These are phyloP conservation scores for Lactifluus hygrophoroides DNA, from an alignment of 768 basidiomycete genomes.

Conservation along the genomic window DNA sequence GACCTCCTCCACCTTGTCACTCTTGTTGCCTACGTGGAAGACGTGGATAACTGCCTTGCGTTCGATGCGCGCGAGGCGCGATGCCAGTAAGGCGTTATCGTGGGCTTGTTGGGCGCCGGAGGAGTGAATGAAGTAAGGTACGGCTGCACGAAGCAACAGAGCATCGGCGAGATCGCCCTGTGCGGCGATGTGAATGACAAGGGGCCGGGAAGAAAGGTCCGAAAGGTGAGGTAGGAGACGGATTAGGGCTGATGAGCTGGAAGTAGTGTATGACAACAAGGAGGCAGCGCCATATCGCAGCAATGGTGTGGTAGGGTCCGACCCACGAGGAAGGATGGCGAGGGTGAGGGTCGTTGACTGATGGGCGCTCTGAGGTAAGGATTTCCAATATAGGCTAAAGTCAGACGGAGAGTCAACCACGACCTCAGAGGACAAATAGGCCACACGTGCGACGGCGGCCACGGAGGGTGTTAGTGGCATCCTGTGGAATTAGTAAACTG, in stretches of 20 bases:
- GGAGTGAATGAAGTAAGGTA: conserved; percentile 79
- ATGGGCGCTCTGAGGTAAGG: conserved; percentile 24
- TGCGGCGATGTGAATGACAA: conserved; percentile 67
- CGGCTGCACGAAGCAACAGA: conserved; percentile 68
- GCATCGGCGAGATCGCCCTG: conserved; percentile 62
- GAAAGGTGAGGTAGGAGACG: conserved; percentile 61
- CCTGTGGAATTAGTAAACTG: conserved; percentile 1
- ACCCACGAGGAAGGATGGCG: conserved; percentile 52
- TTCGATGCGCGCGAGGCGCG: conserved; percentile 63
- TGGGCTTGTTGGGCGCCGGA: conserved; percentile 73
- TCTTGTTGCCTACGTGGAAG: conserved; percentile 46
- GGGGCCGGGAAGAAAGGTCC: conserved; percentile 52
- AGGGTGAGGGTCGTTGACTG: conserved; percentile 35
- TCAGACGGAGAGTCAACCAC: conserved; percentile 44
- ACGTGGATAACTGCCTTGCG: conserved; percentile 75
- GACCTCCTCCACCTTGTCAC: conserved; percentile 40
- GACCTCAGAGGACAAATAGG: conserved; percentile 58
- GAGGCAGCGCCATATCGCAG: conserved; percentile 35
- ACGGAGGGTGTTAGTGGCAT: conserved; percentile 23
- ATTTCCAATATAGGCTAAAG: conserved; percentile 35
- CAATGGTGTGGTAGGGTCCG: conserved; percentile 53
- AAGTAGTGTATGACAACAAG: conserved; percentile 54
- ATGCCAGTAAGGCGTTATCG: conserved; percentile 82
- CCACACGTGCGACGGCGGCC: conserved; percentile 53
- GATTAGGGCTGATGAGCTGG: conserved; percentile 43